Conservation (phyloP, 371 early-diverging fungal genomes). For the Catenaria anguillulae region DNA sequence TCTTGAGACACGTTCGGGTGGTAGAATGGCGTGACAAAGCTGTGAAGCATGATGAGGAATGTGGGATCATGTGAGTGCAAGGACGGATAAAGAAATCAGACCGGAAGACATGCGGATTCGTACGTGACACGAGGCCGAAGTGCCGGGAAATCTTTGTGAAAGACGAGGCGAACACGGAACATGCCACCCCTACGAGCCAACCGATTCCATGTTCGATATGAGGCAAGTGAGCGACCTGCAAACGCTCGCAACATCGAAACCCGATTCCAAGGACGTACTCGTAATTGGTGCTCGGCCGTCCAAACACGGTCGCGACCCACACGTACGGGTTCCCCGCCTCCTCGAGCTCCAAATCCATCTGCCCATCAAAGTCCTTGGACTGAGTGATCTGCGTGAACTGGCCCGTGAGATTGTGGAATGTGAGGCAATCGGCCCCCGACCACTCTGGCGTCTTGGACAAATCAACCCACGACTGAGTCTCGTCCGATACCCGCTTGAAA, state of each 20-base stretch:
- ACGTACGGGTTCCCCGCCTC: conserved; percentile 35
- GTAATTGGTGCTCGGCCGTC: conserved; percentile 23
- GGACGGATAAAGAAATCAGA: too few relatives aligned
- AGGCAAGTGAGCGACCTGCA: too few relatives aligned
- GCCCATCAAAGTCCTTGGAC: conserved; percentile 22
- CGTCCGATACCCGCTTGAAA: conserved; percentile 20
- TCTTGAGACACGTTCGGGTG: conserved; percentile 35
- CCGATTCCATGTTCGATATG: too few relatives aligned
- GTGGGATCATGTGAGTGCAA: too few relatives aligned
- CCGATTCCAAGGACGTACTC: background rate
- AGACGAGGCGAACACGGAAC: conserved; percentile 31
- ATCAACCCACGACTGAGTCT: conserved; percentile 27
- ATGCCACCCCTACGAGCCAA: conserved; percentile 21
- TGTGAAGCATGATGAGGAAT: too few relatives aligned
- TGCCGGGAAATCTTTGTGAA: conserved; percentile 34
- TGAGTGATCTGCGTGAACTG: conserved; percentile 35
- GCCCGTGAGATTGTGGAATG: conserved; percentile 26
- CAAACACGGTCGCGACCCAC: conserved; percentile 32
- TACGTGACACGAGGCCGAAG: conserved; percentile 24
- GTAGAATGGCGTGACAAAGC: conserved; percentile 33
- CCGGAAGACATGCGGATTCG: too few relatives aligned
- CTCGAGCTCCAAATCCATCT: conserved; percentile 27
- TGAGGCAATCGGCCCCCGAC: conserved; percentile 25
- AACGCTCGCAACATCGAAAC: background rate
- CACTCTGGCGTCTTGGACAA: conserved; percentile 15